These are phyloP conservation scores for Kluyveromyces marxianus DNA, from an alignment of 1,139 yeast species.

Conservation along the genomic window DNA sequence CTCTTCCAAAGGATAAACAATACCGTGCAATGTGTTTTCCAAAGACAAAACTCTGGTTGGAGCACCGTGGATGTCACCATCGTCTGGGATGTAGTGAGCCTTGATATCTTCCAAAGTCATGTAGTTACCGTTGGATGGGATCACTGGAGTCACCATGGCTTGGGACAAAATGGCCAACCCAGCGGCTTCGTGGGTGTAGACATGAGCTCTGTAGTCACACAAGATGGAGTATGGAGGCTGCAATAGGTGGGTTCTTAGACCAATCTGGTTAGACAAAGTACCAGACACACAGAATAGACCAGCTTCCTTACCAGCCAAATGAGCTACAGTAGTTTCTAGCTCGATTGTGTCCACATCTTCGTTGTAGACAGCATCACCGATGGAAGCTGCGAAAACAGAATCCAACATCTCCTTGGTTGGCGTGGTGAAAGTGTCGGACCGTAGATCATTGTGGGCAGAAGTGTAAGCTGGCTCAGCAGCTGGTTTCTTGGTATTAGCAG, in stretches of 20 bases:
- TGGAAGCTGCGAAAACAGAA: conserved; percentile 51
- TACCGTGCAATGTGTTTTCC: conserved; percentile 85
- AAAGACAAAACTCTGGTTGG: conserved; percentile 80
- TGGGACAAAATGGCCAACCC: conserved; percentile 85
- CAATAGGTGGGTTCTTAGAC: conserved; percentile 61
- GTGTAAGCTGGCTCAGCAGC: conserved; percentile 22
- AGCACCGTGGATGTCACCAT: conserved; percentile 81
- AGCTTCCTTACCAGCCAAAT: conserved; percentile 72
- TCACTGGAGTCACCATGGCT: conserved; percentile 85
- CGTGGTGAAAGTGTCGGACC: conserved; percentile 90
- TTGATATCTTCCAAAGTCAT: conserved; percentile 75
- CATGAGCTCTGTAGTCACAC: conserved; percentile 83
- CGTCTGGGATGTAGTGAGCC: conserved; percentile 59
- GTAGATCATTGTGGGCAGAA: conserved; percentile 48
- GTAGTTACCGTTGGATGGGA: conserved; percentile 65
- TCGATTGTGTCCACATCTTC: conserved; percentile 68
- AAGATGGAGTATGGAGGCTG: conserved; percentile 85
- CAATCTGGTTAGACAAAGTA: conserved; percentile 86
- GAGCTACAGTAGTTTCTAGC: conserved; percentile 60
- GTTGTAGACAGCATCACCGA: conserved; percentile 84
- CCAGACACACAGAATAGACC: conserved; percentile 85
- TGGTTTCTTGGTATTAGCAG: not conserved
- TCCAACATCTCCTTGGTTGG: conserved; percentile 73
- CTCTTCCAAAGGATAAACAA: conserved; percentile 75
- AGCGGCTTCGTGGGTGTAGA: conserved; percentile 79